These are phyloP conservation scores for Beauveria asiatica DNA, from an alignment of 2,329 filamentous ascomycete species.

Conservation along the genomic window DNA sequence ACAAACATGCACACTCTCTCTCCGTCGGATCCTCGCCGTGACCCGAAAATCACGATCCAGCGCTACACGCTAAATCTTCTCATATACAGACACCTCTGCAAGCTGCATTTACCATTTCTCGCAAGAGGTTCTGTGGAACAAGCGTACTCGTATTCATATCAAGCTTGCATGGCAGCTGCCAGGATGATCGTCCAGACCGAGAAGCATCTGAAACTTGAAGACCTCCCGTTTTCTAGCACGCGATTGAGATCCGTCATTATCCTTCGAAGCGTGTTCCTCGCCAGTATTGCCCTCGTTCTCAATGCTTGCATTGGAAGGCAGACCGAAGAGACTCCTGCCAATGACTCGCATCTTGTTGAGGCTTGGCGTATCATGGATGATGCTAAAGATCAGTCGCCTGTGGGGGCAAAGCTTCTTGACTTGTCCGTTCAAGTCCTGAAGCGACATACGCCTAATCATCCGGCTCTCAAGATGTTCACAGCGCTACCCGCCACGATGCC, in stretches of 20 bases:
- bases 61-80: constrained; percentile 26
- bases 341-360: constrained; percentile 20
- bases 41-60: constrained; percentile 21
- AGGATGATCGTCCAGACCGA: constrained; percentile 24
- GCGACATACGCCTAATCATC: constrained; percentile 22
- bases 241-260: constrained; percentile 23
- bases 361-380: constrained; percentile 26
- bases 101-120: constrained; percentile 27
- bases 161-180: constrained; percentile 24
- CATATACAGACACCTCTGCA: constrained; percentile 26
- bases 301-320: constrained; percentile 23
- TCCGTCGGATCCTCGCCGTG: constrained; percentile 16
- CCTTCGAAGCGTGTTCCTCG: constrained; percentile 26
- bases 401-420: constrained; percentile 23
- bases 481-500: constrained; percentile 14
- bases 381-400: constrained; percentile 21
- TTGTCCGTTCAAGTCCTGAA: constrained; percentile 23
- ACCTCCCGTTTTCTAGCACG: constrained; percentile 20
- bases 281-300: constrained; percentile 25
- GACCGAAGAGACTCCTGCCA: constrained; percentile 16
- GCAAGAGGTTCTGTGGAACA: constrained; percentile 26
- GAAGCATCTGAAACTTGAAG: constrained; percentile 20
- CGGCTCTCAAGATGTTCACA: constrained; percentile 16
- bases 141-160: constrained; percentile 23
- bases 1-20: constrained; percentile 16